phyloP scores from a whole-genome alignment of 768 basidiomycete species.

The Leccinum uliginosum region DNA sequence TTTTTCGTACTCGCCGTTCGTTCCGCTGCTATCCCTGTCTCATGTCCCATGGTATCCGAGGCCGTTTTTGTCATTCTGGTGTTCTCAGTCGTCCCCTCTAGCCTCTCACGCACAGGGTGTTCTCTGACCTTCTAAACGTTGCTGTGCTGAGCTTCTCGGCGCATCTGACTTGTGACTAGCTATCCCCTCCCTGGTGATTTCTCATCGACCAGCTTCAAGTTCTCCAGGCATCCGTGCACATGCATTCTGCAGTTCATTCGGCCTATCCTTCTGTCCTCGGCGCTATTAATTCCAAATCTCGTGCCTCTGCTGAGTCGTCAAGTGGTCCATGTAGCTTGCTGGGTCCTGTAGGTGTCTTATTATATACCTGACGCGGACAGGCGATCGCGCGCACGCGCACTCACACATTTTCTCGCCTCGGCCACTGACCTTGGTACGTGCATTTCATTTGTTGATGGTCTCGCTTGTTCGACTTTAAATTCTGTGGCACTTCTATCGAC shows the following conservation, averaged over 20 bases:
- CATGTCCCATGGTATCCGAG: neutral
- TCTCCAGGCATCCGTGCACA: neutral
- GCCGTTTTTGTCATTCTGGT: neutral
- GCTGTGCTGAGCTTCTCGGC: neutral
- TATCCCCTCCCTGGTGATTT: neutral
- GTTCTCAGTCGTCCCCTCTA: neutral
- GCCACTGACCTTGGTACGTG: neutral
- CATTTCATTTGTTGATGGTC: neutral
- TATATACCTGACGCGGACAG: neutral
- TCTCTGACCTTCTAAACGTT: neutral
- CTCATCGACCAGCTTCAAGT: neutral
- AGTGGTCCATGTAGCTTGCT: neutral
- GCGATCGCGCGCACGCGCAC: neutral
- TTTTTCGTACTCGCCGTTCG: neutral
- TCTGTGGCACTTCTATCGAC: neutral
- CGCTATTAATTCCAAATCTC: neutral
- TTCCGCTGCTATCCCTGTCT: neutral
- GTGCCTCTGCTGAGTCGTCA: neutral
- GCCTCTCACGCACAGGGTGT: neutral
- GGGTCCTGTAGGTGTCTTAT: neutral
- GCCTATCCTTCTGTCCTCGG: neutral
- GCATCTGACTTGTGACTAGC: neutral
- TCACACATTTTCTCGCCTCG: neutral
- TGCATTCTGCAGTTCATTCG: neutral
- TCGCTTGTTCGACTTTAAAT: neutral